These are phyloP conservation scores for Trichoderma atrobrunneum DNA, from an alignment of 2,329 filamentous ascomycete genomes.

Conservation along the genomic window DNA sequence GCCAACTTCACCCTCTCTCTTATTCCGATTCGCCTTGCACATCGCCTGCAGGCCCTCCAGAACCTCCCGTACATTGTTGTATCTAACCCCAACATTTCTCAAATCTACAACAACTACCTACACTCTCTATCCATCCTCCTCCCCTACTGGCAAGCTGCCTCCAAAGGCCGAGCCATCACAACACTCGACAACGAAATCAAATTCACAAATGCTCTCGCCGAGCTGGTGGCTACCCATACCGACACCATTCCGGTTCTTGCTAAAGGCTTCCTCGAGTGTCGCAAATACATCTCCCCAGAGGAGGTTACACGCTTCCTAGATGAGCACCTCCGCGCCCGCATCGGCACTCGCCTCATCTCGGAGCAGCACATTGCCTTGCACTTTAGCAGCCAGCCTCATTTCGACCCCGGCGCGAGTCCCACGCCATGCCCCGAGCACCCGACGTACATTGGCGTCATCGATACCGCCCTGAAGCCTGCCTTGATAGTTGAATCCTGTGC, in stretches of 20 bases:
- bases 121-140: constrained; percentile 89
- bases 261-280: constrained; percentile 86
- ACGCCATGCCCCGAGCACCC: constrained; percentile 51
- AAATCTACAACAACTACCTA: constrained; percentile 94
- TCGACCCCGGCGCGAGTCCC: constrained; percentile 51
- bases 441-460: constrained; percentile 90
- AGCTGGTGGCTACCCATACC: constrained; percentile 90
- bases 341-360: constrained; percentile 88
- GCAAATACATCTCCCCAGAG: constrained; percentile 77
- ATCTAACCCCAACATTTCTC: constrained; percentile 90
- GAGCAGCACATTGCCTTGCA: constrained; percentile 97
- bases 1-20: constrained; percentile 95
- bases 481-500: constrained; percentile 81
- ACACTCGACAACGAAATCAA: constrained; percentile 82
- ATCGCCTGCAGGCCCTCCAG: constrained; percentile 87
- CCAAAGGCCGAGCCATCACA: constrained; percentile 37
- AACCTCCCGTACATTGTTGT: constrained; percentile 98
- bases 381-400: constrained; percentile 66
- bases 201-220: constrained; percentile 89
- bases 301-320: constrained; percentile 93
- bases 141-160: constrained; percentile 64
- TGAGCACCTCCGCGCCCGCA: constrained; percentile 87
- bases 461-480: constrained; percentile 81
- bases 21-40: constrained; percentile 85
- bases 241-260: constrained; percentile 94